Evolutionary conservation across 2,329 filamentous ascomycete species (phyloP), one percentile per base, ranked within the genome.

Genomic region (Dothistroma pini): DNA sequence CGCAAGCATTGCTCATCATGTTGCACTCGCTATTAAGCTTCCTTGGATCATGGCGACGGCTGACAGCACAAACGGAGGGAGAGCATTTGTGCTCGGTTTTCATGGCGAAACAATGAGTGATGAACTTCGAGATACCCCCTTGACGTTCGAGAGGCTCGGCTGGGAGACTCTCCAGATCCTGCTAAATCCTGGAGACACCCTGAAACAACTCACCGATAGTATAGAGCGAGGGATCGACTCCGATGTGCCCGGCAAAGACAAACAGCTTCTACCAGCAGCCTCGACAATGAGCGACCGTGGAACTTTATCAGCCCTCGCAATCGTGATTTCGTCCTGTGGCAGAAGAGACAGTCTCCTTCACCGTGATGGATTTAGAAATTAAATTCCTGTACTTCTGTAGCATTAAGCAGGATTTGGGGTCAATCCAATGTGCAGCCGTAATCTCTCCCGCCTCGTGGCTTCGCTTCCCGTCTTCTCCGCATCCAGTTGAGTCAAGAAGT

Each of bases 381-480:
- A 38, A 5, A 6, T 29, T 29, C 10, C 34, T 38, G 34, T 10
- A 11, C 14, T 38, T 38, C 9, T 11, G 51, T 21, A 48, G 12
- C 1, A 49, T 66, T 57, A 74, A n/a, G 69, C 69, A 35, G 72
- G 71, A 50, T 68, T 71, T 7, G 72, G 61, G 56, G 69, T 71
- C 58, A 74, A 48, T 7, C 71, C 71, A 57, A 74, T 66, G 57
- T 74, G 71, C 55, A 71, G 21, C 31, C 72, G 65, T 57, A 74
- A 50, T 54, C 65, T 65, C 59, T 73, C 70, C 10, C 68, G 60
- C 57, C 71, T 72, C 34, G 64, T 63, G 16, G 68, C 69, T 53
- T 73, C 71, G 31, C 64, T 73, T 19, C 71, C 71, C 9, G 65
- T 68, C 10, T 68, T 64, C 22, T 72, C 71, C 9, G 69, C 68